These are phyloP conservation scores for Orobanche coerulescens DNA, from an alignment of 257 asterid species.

Conservation along the genomic window DNA sequence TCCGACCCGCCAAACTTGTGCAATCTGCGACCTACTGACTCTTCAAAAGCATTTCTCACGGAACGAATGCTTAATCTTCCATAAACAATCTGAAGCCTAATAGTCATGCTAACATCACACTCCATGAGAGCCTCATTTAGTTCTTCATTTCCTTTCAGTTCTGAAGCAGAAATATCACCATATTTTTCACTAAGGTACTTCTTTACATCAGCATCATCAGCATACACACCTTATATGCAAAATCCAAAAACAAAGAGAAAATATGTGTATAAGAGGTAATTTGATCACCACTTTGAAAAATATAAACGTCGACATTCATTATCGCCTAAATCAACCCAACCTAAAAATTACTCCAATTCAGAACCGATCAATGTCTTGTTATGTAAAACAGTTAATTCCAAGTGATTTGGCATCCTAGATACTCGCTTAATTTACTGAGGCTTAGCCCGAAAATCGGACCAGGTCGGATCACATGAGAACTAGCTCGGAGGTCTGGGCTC, in stretches of 20 bases:
- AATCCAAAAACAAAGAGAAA: slow-evolving; percentile 9
- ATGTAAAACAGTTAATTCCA: too few relatives aligned
- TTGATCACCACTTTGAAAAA: neutral
- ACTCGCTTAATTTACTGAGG: too few relatives aligned
- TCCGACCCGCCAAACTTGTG: slow-evolving; percentile 57
- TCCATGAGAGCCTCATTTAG: slow-evolving; percentile 55
- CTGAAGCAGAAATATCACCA: slow-evolving; percentile 30
- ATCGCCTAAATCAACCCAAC: too few relatives aligned
- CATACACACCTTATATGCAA: slow-evolving; percentile 63
- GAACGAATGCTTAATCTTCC: slow-evolving; percentile 68
- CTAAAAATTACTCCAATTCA: too few relatives aligned
- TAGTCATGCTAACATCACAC: slow-evolving; percentile 59
- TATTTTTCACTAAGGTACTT: slow-evolving; percentile 53
- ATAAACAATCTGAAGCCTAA: slow-evolving; percentile 86
- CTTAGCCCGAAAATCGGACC: too few relatives aligned
- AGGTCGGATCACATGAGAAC: too few relatives aligned
- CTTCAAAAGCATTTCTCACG: slow-evolving; percentile 73
- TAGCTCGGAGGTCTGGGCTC: too few relatives aligned
- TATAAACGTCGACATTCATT: neutral
- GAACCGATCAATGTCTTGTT: too few relatives aligned
- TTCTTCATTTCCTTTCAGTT: slow-evolving; percentile 38
- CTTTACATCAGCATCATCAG: slow-evolving; percentile 58
- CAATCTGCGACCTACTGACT: slow-evolving; percentile 70
- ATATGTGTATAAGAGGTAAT: neutral
- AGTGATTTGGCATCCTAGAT: too few relatives aligned